Base-by-base conservation (phyloP, 2,329 filamentous ascomycete species). In the Alternaria brassicicola region DNA sequence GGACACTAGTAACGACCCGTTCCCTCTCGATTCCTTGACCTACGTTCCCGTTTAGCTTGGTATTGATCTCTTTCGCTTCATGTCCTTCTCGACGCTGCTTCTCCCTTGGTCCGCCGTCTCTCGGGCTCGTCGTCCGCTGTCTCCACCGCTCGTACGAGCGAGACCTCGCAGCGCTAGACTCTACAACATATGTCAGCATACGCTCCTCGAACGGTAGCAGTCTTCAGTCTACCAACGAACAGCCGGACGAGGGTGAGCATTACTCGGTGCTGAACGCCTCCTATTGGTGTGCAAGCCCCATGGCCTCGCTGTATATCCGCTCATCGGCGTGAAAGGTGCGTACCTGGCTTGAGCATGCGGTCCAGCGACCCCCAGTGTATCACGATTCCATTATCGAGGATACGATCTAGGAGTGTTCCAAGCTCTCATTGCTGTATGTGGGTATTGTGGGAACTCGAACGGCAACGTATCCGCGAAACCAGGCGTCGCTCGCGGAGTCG, bases 261-360 rank as follows among this genome's bases (percentile, higher is more conserved):
- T 71, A 71, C 66, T 69, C 52, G 62, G 61, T 61, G 54, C 56
- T 30, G 55, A 47, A 30, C 54, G 54, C 56, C 55, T 66, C 39
- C 55, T 58, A 55, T 57, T 52, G 55, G 50, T 59, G 54, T 52
- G 54, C 56, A 46, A 43, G 46, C 46, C 51, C 52, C 59, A 61
- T 52, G 48, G 55, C 39, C 47, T 63, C 45, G 48, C 54, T 48
- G 39, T 12, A 36, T 23, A 50, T 15, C 49, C n/a, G 25, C 42
- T 33, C 35, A 57, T 42, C 47, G 43, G 54, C 39, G 25, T 58
- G 46, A 61, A 64, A 54, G 63, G 63, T 63, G 59, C 67, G 49
- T 72, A 71, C 63, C 67, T 67, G 39, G 39, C 33, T 54, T 53
- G 21, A 19, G 23, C 39, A 33, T 57, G 26, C 19, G 33, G n/a